Base-by-base conservation (phyloP, 345 rosid species). In the Lumnitzera littorea region DNA sequence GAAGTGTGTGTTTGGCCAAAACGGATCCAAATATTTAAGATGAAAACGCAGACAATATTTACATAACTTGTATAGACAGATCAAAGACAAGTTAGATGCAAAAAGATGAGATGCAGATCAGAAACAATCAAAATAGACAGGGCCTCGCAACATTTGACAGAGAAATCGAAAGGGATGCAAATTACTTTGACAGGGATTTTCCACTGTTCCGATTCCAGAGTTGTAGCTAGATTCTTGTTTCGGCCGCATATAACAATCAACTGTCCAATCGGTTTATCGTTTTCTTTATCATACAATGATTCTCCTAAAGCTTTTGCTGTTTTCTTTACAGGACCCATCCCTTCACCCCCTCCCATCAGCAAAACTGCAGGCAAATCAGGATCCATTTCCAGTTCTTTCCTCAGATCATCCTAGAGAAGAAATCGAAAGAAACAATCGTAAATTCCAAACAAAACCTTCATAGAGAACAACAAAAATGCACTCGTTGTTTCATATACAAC, bases 281-380 rank as follows among this genome's bases (percentile, higher is more conserved):
- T 69, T 46, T 74, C 84, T 61, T 54, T 74, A 63, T 91, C 83
- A 43, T 73, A 77, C 62, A 94, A 79, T 0, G 85, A 78, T 62
- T 80, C 79, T 47, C 81, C 92, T 12, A 94, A 84, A 54, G 92
- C 91, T 20, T 59, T 64, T 0, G 99, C 95, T 7, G 97, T 94
- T 88, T 86, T 78, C 88, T 78, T 76, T 17, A 94, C 96, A 24
- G 99, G 99, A 9, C 99, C 99, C 99, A 94, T 91, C 48, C 99
- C 99, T 77, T 94, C 99, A 29, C 91, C 96, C 53, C 99, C 99
- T 68, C 99, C 99, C 97, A 94, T 94, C 58, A 94, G 78, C 75
- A 94, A 61, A 60, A 94, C 97, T 13, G 97, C 96, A 48, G 88
- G 96, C 73, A 94, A 82, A 68, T 67, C 70, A 10, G 68, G 80